Conservation (phyloP, 225 moss, liverwort and hornwort genomes). For the Takakia lepidozioides region DNA sequence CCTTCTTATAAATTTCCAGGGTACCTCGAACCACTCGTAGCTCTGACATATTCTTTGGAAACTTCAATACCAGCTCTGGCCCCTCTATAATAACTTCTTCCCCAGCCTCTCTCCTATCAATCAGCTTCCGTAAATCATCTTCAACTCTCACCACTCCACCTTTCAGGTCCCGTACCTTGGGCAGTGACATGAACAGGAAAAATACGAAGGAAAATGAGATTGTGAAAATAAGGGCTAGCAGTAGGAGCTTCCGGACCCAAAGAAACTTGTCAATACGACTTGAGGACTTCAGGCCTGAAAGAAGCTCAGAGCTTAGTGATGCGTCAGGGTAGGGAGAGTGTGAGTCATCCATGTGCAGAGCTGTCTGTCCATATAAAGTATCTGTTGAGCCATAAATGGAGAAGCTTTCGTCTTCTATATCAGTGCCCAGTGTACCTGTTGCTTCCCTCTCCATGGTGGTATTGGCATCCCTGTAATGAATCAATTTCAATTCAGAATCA, state of each 20-base stretch:
- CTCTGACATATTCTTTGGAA: slow-evolving; percentile 36
- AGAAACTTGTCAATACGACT: slow-evolving; percentile 29
- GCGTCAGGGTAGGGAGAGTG: too few relatives aligned
- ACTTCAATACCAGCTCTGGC: slow-evolving; percentile 16
- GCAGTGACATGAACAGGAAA: slow-evolving; percentile 40
- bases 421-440: too few relatives aligned
- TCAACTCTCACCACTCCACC: slow-evolving; percentile 10
- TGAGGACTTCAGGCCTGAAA: slow-evolving; percentile 16
- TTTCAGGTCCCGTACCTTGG: slow-evolving; percentile 11
- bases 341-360: too few relatives aligned
- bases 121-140: slow-evolving; percentile 9
- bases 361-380: too few relatives aligned
- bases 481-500: too few relatives aligned
- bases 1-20: slow-evolving; percentile 38
- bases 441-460: too few relatives aligned
- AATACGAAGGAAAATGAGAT: slow-evolving; percentile 43
- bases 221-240: slow-evolving; percentile 40
- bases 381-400: too few relatives aligned
- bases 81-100: not conserved
- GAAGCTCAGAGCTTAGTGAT: slow-evolving; percentile 19
- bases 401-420: too few relatives aligned
- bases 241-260: slow-evolving; percentile 43
- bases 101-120: not conserved
- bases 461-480: too few relatives aligned
- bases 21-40: slow-evolving; percentile 30